Percentiles rank a stretch among this genome's conserved stretches.
Conservation (phyloP, 441 rosid species). For the Lepidium campestre region DNA sequence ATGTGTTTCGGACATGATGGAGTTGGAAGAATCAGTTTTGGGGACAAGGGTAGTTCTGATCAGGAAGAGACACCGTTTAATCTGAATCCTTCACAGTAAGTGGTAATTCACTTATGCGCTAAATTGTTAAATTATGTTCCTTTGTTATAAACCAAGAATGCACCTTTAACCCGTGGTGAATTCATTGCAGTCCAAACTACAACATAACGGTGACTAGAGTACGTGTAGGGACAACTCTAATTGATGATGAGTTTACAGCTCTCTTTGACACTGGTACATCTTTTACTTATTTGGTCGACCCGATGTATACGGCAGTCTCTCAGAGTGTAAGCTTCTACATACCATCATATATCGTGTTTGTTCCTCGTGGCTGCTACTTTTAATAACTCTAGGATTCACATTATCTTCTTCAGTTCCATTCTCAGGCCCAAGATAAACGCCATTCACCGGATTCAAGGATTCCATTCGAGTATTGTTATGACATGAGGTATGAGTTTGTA, state of each 20-base stretch:
- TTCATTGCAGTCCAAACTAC: slow-evolving; percentile 46
- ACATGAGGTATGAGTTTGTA: slow-evolving; percentile 44
- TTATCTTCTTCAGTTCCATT: slow-evolving; percentile 44
- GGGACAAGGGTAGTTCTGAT: slow-evolving; percentile 59
- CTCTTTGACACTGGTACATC: slow-evolving; percentile 65
- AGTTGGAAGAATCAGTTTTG: slow-evolving; percentile 61
- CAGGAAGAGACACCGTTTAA: slow-evolving; percentile 64
- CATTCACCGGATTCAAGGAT: slow-evolving; percentile 47
- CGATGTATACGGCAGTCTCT: slow-evolving; percentile 38
- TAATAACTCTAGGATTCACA: not conserved
- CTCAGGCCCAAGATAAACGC: slow-evolving; percentile 46
- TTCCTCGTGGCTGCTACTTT: not conserved
- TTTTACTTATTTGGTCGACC: slow-evolving; percentile 56
- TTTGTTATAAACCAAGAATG: not conserved
- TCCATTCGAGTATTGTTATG: slow-evolving; percentile 56
- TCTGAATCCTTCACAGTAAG: slow-evolving; percentile 51
- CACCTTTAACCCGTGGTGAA: not conserved
- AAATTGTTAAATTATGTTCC: not conserved
- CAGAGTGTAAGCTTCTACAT: slow-evolving; percentile 40
- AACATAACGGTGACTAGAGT: slow-evolving; percentile 47
- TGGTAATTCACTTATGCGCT: slow-evolving; percentile 35
- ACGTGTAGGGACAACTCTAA: slow-evolving; percentile 42
- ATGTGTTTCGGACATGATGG: slow-evolving; percentile 65
- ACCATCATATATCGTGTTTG: not conserved
- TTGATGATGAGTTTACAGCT: slow-evolving; percentile 42